Evolutionary conservation across 106 monocot genomes (phyloP), one percentile per base, ranked within the genome.

Genomic region (Dendrobium catenatum): DNA sequence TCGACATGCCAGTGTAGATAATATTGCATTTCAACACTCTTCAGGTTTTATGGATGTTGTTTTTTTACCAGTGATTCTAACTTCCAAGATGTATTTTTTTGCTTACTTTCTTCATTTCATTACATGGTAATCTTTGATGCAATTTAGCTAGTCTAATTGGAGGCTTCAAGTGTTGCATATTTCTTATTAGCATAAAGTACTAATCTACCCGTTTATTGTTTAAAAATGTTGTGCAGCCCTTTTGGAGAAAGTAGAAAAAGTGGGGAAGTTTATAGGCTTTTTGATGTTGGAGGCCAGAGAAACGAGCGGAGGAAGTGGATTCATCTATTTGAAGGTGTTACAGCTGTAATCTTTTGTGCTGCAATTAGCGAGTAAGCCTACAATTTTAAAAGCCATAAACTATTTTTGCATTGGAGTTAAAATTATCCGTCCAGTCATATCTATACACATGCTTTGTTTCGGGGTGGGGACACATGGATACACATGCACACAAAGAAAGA

Each of bases 221-320:
- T 68, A 17, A 64, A 67, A 46, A 82, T 49, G 27, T 82, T 82
- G 43, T 88, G 72, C 90, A 99, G 99, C 75, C 99, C 95, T 76
- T 88, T 93, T 17, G 99, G 99, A 19, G 99, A 99, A 72, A 92
- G 58, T 77, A 99, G 89, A 83, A 99, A 87, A 88, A 93, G 88
- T 80, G 95, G 99, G 41, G 99, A 99, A 82, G 91, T 95, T 33
- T 99, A 99, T 85, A 88, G 87, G 80, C 79, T 99, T 16, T 99
- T 87, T 84, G 99, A 99, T 86, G 99, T 95, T 68, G 99, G 99
- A 54, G 95, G 99, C 15, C 99, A 99, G 80, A 91, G 88, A 86
- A 99, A 99, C 85, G 99, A 99, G 85, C 89, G 99, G 77, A 93
- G 99, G 79, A 99, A 95, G 72, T 99, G 99, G 99, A 99, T 99